A percentile compares a stretch with the other conserved stretches of the same genome.
Conservation (phyloP, 768 basidiomycete species). For the Paxillus involutus region DNA sequence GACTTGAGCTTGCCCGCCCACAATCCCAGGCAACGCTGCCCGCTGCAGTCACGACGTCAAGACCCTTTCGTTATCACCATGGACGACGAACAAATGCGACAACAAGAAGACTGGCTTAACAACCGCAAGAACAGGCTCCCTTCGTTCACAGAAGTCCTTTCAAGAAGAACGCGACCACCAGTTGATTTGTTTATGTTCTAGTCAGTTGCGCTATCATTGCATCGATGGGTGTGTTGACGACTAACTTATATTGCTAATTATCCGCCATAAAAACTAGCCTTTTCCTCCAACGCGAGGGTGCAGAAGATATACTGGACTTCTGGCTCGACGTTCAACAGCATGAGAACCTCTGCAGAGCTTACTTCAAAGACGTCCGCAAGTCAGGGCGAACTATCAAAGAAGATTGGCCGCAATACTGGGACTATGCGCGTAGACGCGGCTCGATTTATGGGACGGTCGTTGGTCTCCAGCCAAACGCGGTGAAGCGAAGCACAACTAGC, state of each 20-base stretch:
- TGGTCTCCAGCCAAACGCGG: conserved; percentile 58
- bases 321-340: conserved; percentile 99
- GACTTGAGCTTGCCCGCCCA: conserved; percentile 10
- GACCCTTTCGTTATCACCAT: conserved; percentile 26
- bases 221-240: conserved; percentile 4
- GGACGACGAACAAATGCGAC: conserved; percentile 52
- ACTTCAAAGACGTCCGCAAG: conserved; percentile 98
- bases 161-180: conserved; percentile 86
- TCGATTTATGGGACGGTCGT: conserved; percentile 93
- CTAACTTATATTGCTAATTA: background rate
- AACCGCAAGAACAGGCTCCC: conserved; percentile 76
- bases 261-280: conserved; percentile 49
- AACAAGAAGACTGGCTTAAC: conserved; percentile 73
- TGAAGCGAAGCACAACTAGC: conserved; percentile 81
- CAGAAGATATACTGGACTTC: conserved; percentile 96
- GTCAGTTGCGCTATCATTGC: conserved; percentile 49
- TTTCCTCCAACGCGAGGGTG: conserved; percentile 92
- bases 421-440: conserved; percentile 87
- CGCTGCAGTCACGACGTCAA: conserved; percentile 14
- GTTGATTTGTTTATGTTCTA: conserved; percentile 99
- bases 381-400: conserved; percentile 91
- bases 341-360: conserved; percentile 96
- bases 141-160: conserved; percentile 90
- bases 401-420: conserved; percentile 99
- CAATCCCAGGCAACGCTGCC: conserved; percentile 12